phyloP scores from a whole-genome alignment of 208 protist species.

The Trypanosoma mega region DNA sequence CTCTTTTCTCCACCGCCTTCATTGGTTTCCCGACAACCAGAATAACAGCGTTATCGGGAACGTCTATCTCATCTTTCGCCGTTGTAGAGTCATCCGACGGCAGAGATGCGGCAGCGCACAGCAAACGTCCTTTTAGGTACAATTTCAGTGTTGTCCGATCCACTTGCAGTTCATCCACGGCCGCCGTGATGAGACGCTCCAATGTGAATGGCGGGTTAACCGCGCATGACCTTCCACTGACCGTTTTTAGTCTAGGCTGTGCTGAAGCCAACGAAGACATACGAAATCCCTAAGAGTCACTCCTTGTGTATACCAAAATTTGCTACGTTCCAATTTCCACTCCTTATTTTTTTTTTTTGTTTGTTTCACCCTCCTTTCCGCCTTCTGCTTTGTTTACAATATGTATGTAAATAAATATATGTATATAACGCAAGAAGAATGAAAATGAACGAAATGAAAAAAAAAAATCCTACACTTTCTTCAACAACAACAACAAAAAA shows the following conservation, averaged over 20 bases:
- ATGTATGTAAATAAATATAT: not conserved
- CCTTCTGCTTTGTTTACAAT: not conserved
- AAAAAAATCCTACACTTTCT: not conserved
- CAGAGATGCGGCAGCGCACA: constrained; percentile 5
- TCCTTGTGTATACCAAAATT: not conserved
- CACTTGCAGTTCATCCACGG: constrained; percentile 34
- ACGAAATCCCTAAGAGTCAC: not conserved
- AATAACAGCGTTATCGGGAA: constrained; percentile 8
- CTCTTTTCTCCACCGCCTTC: not conserved
- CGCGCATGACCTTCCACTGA: constrained; percentile 36
- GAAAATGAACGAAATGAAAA: not conserved
- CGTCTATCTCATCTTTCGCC: not conserved
- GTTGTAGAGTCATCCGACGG: not conserved
- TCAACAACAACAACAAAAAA: too few species aligned
- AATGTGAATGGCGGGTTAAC: constrained; percentile 45
- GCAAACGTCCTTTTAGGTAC: constrained; percentile 14
- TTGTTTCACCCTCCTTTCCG: not conserved
- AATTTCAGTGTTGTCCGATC: constrained; percentile 38
- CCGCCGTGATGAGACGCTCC: constrained; percentile 31
- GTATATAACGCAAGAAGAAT: not conserved
- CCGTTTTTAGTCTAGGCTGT: constrained; percentile 39
- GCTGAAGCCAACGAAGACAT: not conserved
- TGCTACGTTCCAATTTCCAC: not conserved
- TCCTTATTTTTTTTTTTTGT: not conserved
- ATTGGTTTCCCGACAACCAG: constrained; percentile 19